These are phyloP conservation scores for Scedosporium dehoogii DNA, from an alignment of 2,329 filamentous ascomycete species.

Conservation along the genomic window DNA sequence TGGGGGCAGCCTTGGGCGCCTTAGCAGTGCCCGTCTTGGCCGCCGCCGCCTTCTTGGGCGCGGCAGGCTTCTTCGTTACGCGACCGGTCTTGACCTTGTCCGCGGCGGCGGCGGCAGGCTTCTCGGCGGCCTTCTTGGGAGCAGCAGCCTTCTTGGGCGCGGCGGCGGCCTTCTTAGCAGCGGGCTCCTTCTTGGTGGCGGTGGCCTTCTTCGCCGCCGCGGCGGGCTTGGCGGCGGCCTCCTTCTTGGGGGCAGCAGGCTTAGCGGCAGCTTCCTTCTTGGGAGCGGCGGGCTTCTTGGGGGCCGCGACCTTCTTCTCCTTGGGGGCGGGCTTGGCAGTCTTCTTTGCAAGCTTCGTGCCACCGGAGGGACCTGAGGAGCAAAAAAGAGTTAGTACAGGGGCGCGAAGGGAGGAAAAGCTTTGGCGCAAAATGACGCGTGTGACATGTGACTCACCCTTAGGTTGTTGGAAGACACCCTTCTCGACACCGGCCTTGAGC, in stretches of 20 bases:
- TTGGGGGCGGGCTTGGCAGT: slow-evolving; percentile 17
- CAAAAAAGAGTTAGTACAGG: not conserved
- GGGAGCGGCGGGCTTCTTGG: slow-evolving; percentile 21
- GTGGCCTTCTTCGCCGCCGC: slow-evolving; percentile 21
- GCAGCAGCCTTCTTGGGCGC: slow-evolving; percentile 17
- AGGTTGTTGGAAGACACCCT: slow-evolving; percentile 77
- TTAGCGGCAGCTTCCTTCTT: slow-evolving; percentile 49
- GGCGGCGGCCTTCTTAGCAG: slow-evolving; percentile 29
- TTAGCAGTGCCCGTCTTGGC: not conserved
- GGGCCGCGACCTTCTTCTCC: slow-evolving; percentile 16
- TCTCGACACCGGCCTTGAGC: slow-evolving; percentile 71
- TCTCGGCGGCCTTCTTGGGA: slow-evolving; percentile 18
- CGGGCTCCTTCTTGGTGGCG: slow-evolving; percentile 16
- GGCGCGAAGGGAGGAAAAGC: slow-evolving; percentile 12
- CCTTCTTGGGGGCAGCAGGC: slow-evolving; percentile 25
- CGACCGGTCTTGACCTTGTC: slow-evolving; percentile 15
- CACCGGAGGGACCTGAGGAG: slow-evolving; percentile 63
- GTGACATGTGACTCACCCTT: slow-evolving; percentile 56
- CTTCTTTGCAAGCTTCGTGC: slow-evolving; percentile 89
- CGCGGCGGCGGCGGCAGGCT: slow-evolving; percentile 14
- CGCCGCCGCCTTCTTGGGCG: slow-evolving; percentile 16
- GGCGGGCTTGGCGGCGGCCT: slow-evolving; percentile 18
- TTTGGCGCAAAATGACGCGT: slow-evolving; percentile 4
- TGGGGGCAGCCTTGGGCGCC: slow-evolving; percentile 34
- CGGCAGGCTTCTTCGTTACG: slow-evolving; percentile 11